phyloP scores from a whole-genome alignment of 441 rosid species.

The Lagerstroemia fauriei region DNA sequence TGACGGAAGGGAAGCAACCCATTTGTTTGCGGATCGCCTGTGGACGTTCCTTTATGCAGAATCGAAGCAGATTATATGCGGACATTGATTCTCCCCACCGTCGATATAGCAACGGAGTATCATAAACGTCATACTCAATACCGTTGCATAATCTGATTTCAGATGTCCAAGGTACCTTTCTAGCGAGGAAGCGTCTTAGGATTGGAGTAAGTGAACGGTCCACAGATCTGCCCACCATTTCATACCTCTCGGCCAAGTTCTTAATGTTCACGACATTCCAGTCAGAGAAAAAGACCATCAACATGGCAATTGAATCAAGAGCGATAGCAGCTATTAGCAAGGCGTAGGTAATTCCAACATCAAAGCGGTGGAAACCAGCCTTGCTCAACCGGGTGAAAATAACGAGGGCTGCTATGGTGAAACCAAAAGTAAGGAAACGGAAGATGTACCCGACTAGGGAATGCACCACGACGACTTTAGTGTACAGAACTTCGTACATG shows the following conservation, averaged over 20 bases:
- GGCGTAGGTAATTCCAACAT: constrained; percentile 48
- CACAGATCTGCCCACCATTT: background rate
- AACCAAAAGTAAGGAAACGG: constrained; percentile 34
- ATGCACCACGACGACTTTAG: constrained; percentile 46
- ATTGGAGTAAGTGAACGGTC: background rate
- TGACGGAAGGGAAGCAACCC: background rate
- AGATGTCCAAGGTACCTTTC: background rate
- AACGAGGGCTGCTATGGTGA: constrained; percentile 31
- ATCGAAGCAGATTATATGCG: constrained; percentile 41
- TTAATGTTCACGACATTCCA: constrained; percentile 40
- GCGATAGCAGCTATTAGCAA: constrained; percentile 47
- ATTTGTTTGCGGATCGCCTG: background rate
- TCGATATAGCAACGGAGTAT: constrained; percentile 24
- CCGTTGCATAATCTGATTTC: background rate
- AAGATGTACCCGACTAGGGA: constrained; percentile 32
- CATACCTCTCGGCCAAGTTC: background rate
- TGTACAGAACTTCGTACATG: constrained; percentile 37
- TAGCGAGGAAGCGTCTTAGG: constrained; percentile 23
- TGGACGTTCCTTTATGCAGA: constrained; percentile 30
- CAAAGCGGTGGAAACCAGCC: constrained; percentile 24
- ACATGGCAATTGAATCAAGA: constrained; percentile 42
- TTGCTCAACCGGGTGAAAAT: constrained; percentile 32
- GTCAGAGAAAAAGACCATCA: constrained; percentile 47
- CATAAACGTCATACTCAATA: constrained; percentile 17
- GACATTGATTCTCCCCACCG: constrained; percentile 51